A percentile compares a stretch with the other conserved stretches of the same genome.
Evolutionary conservation across 768 basidiomycete genomes (phyloP).

Genomic region (Collybiopsis luxurians): DNA sequence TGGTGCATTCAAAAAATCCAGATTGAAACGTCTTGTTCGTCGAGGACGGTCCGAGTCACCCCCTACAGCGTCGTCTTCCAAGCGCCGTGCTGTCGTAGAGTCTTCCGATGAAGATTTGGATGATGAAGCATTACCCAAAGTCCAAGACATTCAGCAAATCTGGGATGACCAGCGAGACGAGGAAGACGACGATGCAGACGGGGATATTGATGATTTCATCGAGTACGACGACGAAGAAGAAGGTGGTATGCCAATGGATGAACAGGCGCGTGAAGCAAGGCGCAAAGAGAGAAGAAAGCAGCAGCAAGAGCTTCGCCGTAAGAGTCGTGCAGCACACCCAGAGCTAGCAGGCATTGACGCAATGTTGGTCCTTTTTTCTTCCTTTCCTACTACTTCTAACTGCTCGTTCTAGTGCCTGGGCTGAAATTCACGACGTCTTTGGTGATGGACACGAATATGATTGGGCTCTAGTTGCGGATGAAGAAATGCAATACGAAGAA

Average conservation of each 20-base stretch:
- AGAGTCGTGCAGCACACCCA: constrained; percentile 59
- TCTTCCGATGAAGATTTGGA: constrained; percentile 81
- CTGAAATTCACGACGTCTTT: constrained; percentile 94
- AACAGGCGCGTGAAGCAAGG: constrained; percentile 73
- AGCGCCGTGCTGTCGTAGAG: constrained; percentile 56
- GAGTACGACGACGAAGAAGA: constrained; percentile 83
- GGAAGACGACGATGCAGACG: constrained; percentile 70
- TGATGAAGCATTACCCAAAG: constrained; percentile 50
- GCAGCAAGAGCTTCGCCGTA: constrained; percentile 67
- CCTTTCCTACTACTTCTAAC: constrained; percentile 5
- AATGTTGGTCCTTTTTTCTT: constrained; percentile 49
- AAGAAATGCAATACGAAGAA: constrained; percentile 49
- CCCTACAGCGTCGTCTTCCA: constrained; percentile 58
- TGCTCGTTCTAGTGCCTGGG: constrained; percentile 71
- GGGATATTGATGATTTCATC: constrained; percentile 74
- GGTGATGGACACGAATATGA: constrained; percentile 97
- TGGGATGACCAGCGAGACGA: constrained; percentile 80
- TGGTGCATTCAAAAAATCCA: constrained; percentile 62
- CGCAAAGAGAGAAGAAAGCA: constrained; percentile 62
- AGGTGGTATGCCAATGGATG: constrained; percentile 65
- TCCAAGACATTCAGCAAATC: constrained; percentile 65
- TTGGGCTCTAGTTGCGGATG: constrained; percentile 88
- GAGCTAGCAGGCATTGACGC: constrained; percentile 81
- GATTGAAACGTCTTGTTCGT: constrained; percentile 61
- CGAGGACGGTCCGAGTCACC: constrained; percentile 77